Evolutionary conservation across 2,329 filamentous ascomycete species (phyloP), one percentile per base, ranked within the genome.

Genomic region (Aaosphaeria pasadenensis): DNA sequence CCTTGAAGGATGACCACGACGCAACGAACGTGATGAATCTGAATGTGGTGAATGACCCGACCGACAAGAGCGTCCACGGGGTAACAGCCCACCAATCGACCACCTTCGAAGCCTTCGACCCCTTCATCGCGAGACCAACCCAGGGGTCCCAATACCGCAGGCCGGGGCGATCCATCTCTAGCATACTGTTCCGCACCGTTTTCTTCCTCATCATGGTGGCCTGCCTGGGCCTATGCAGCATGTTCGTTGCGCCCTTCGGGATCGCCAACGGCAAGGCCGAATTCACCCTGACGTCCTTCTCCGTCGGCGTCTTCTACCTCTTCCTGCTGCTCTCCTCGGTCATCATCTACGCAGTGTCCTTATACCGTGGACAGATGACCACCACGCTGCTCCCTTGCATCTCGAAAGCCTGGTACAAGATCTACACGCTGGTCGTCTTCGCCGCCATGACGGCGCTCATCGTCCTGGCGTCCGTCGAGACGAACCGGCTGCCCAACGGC

Each of bases 301-400:
- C 28, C 7, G 39, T 41, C 17, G 39, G 7, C 7, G 24, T 41
- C 11, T 41, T 41, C 39, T 41, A 41, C 17, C 39, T 41, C 7
- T n/a, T 9, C 39, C 28, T 41, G 11, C n/a, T 30, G 13, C 43
- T 35, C 4, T 36, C 42, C 7, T 49, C 6, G 7, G 30, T 42
- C 39, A 17, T 11, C 2, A 11, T 51, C 4, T 52, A 50, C 30
- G 35, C 42, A 4, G 39, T 49, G 28, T 47, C 49, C 24, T 52
- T 52, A 5, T 30, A 50, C 11, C 41, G 41, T 13, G 51, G 44
- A 2, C 45, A 48, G 29, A 56, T 48, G 4, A 52, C 49, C 11
- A 52, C 48, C 24, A 52, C 49, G 3, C 44, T 57, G 11, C 32
- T 56, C 4, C 53, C 53, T 7, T 52, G 51, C 29, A 41, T 54